These are phyloP conservation scores for Conticribra weissflogii DNA, from an alignment of 108 stramenopile species.

Conservation along the genomic window DNA sequence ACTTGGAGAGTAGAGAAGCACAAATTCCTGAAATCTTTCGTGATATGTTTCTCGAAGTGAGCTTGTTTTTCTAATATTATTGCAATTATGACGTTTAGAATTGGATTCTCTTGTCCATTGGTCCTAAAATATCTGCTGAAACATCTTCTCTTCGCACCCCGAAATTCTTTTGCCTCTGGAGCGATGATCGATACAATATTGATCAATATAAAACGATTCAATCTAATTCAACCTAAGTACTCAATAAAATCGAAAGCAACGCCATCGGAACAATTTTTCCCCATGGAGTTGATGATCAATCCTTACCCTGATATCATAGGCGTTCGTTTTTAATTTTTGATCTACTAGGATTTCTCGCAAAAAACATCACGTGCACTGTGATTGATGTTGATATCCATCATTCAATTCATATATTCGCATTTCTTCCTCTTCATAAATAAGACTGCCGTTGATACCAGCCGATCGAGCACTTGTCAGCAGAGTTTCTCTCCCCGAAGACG, in stretches of 20 bases:
- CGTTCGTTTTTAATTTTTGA: no score
- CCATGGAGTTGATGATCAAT: no score
- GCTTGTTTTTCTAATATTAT: not conserved
- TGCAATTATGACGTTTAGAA: not conserved
- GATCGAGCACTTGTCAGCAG: not conserved
- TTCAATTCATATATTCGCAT: conserved; percentile 69
- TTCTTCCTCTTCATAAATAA: conserved; percentile 81
- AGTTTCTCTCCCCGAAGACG: conserved; percentile 9
- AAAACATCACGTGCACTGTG: no score
- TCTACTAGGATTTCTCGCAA: no score
- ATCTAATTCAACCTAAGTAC: no score
- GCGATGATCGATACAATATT: no score
- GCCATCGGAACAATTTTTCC: no score
- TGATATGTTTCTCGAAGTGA: not conserved
- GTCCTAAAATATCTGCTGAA: no score
- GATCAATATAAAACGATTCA: no score
- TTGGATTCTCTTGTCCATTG: not conserved
- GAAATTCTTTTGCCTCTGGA: no score
- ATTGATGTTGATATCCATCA: not conserved
- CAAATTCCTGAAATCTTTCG: not conserved
- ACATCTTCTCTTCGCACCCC: not conserved
- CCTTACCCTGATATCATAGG: no score
- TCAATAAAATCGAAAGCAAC: no score
- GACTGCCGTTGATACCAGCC: conserved; percentile 44
- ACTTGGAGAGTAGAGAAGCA: not conserved